Conservation (phyloP, 345 rosid genomes). For the Gossypium herbaceum region DNA sequence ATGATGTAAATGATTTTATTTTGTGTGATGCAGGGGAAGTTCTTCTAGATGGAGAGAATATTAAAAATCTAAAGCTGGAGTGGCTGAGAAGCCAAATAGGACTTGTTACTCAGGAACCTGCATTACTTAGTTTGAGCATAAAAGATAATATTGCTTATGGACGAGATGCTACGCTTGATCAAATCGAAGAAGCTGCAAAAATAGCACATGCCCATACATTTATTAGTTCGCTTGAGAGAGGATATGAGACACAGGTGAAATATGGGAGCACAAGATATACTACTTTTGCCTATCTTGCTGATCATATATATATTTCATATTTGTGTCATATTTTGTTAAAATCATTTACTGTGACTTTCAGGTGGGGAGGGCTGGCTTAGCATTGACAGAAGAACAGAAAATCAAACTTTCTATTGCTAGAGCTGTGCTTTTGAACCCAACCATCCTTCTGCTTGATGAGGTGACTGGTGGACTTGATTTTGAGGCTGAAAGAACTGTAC, state of each 20-base stretch:
- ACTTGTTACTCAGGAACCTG: constrained; percentile 98
- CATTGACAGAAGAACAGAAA: constrained; percentile 90
- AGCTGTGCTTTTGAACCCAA: constrained; percentile 88
- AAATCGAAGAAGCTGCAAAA: constrained; percentile 96
- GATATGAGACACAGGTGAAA: constrained; percentile 86
- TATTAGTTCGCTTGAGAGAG: constrained; percentile 81
- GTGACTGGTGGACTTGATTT: constrained; percentile 97
- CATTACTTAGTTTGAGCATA: constrained; percentile 81
- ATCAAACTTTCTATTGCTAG: constrained; percentile 94
- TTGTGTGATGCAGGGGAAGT: constrained; percentile 83
- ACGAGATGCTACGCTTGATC: constrained; percentile 73
- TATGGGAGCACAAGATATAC: neutral
- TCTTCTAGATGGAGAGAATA: constrained; percentile 93
- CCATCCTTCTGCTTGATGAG: constrained; percentile 93
- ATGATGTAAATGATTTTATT: constrained; percentile 11
- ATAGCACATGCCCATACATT: constrained; percentile 92
- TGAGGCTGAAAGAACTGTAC: constrained; percentile 96
- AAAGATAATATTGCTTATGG: constrained; percentile 90
- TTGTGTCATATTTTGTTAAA: neutral
- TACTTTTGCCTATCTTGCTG: neutral
- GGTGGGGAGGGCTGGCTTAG: constrained; percentile 91
- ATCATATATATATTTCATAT: neutral
- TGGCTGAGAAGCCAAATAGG: constrained; percentile 98
- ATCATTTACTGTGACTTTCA: constrained; percentile 31
- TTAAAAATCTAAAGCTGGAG: constrained; percentile 79